A percentile compares a stretch with the other conserved stretches of the same genome.
These are phyloP conservation scores for Ascochyta viciae-villosae DNA, from an alignment of 2,329 filamentous ascomycete genomes.

Conservation along the genomic window DNA sequence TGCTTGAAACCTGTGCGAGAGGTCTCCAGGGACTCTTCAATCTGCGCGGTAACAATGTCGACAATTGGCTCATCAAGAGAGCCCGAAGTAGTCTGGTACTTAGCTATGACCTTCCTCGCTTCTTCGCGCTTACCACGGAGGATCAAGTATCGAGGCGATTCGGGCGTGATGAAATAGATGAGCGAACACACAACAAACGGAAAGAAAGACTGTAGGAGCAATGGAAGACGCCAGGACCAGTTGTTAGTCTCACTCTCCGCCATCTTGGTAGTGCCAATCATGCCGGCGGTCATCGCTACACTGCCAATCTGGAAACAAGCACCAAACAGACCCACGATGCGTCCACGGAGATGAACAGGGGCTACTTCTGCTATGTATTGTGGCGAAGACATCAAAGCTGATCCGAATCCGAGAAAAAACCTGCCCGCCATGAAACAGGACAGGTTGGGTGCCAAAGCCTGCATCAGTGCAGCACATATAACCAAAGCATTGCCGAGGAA, in stretches of 20 bases:
- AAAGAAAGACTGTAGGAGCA: slow-evolving; percentile 58
- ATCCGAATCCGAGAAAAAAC: slow-evolving; percentile 50
- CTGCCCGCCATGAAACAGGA: slow-evolving; percentile 49
- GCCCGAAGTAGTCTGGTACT: slow-evolving; percentile 53
- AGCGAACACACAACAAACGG: slow-evolving; percentile 47
- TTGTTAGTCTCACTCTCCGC: slow-evolving; percentile 26
- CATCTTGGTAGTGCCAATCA: slow-evolving; percentile 53
- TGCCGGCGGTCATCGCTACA: slow-evolving; percentile 52
- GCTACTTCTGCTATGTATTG: slow-evolving; percentile 51
- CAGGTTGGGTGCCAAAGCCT: slow-evolving; percentile 38
- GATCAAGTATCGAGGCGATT: slow-evolving; percentile 53
- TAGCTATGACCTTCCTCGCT: slow-evolving; percentile 32
- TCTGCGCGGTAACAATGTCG: slow-evolving; percentile 52
- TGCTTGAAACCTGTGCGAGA: slow-evolving; percentile 47
- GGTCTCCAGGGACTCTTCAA: slow-evolving; percentile 55
- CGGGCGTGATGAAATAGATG: slow-evolving; percentile 48
- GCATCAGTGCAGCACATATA: slow-evolving; percentile 54
- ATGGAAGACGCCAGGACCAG: slow-evolving; percentile 30
- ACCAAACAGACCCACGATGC: slow-evolving; percentile 57
- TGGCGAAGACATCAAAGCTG: slow-evolving; percentile 48
- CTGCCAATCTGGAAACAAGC: slow-evolving; percentile 57
- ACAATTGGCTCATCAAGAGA: slow-evolving; percentile 53
- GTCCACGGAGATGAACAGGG: slow-evolving; percentile 47
- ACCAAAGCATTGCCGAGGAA: slow-evolving; percentile 56
- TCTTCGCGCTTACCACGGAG: slow-evolving; percentile 23